Conservation (phyloP, 1,139 yeast species). For the Taphrina betulina region DNA sequence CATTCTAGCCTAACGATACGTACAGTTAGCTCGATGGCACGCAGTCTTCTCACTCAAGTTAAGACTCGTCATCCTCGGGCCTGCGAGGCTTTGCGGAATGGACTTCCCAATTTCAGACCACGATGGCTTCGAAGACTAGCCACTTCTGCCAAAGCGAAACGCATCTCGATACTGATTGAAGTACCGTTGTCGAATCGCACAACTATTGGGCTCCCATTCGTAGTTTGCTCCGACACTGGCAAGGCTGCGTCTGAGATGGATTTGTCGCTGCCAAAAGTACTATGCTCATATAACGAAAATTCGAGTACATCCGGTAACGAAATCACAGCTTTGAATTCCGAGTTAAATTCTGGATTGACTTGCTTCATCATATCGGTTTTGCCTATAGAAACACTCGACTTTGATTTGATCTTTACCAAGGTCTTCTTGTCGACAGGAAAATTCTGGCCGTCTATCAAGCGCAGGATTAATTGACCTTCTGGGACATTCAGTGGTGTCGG, state of each 20-base stretch:
- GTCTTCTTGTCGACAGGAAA: constrained; percentile 11
- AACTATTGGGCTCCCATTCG: background rate
- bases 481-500: no score
- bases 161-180: background rate
- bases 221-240: constrained; percentile 37
- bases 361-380: constrained; percentile 1
- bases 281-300: constrained; percentile 65
- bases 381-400: background rate
- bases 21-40: no score
- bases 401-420: background rate
- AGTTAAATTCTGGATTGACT: background rate
- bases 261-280: constrained; percentile 68
- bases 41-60: no score
- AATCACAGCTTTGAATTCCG: constrained; percentile 59
- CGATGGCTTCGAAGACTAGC: constrained; percentile 3
- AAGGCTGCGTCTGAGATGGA: constrained; percentile 59
- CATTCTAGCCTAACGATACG: no score
- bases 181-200: constrained; percentile 11
- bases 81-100: no score
- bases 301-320: constrained; percentile 58
- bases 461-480: background rate
- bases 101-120: background rate
- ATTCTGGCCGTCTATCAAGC: background rate
- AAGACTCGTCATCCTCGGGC: no score
- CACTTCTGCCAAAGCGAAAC: background rate